Evolutionary conservation across 2,329 filamentous ascomycete species (phyloP), one percentile per base, ranked within the genome.

Genomic region (Penicillium sp.): DNA sequence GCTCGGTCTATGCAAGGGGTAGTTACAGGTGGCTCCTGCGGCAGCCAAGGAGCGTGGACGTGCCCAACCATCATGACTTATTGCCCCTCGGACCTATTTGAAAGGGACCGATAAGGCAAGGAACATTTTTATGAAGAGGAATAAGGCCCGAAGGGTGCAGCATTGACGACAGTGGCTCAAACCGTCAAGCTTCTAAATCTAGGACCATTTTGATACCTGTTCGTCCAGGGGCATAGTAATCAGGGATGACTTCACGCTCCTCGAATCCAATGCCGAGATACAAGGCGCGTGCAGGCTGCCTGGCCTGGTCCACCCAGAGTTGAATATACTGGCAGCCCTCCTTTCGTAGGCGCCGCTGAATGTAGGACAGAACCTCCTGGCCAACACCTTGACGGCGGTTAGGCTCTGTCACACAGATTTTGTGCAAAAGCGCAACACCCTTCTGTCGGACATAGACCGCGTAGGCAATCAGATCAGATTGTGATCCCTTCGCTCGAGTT

Each of bases 201-300:
- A 77, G 65, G 50, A 70, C 60, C 76, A 79, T 78, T 60, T 71
- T 74, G 47, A 79, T 71, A 12, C 76, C 79, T 47, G 75, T 76
- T 55, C 79, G 73, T 49, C 78, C 78, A 59, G 73, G 72, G 28
- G 76, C 76, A 64, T 82, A 83, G 67, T 82, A 83, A 65, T 81
- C 73, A 44, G 68, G 66, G 43, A 80, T 74, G 43, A 70, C 68
- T 59, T 81, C 77, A 25, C 71, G 67, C 68, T 80, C 73, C 55
- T 73, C 63, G 66, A 82, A 83, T 40, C 75, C 77, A 66, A 67
- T 73, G 8, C 72, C 70, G 25, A 61, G 53, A 68, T 82, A 83
- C 56, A 82, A 63, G 46, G 67, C 66, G 60, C 75, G 72, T 7
- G 81, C 79, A 56, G 74, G 69, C 35, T 69, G 62, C 60, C 78